A percentile compares a stretch with the other conserved stretches of the same genome.
These are phyloP conservation scores for Ormosia emarginata DNA, from an alignment of 306 rosid genomes.

Conservation along the genomic window DNA sequence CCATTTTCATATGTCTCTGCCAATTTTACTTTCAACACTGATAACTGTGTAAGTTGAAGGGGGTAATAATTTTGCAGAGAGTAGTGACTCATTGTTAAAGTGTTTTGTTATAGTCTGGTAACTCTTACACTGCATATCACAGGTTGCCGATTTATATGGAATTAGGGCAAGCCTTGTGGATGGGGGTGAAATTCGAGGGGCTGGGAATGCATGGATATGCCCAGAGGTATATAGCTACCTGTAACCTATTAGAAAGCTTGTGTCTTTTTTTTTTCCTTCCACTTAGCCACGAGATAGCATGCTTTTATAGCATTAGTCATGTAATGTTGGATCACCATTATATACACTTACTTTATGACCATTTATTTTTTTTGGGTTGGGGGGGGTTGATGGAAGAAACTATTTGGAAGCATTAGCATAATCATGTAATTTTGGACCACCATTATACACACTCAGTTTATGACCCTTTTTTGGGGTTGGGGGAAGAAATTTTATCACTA, in stretches of 20 bases:
- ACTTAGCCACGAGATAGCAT: background rate
- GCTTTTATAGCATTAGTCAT: constrained; percentile 12
- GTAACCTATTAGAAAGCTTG: constrained; percentile 12
- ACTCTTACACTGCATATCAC: constrained; percentile 24
- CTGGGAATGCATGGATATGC: constrained; percentile 98
- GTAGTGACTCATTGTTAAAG: background rate
- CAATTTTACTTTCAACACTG: constrained; percentile 91
- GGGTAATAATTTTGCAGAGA: background rate
- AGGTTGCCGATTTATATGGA: constrained; percentile 98
- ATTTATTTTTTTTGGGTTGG: background rate
- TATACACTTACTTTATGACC: background rate
- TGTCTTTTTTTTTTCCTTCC: background rate
- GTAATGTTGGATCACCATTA: constrained; percentile 14
- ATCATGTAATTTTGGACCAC: background rate
- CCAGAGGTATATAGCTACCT: constrained; percentile 65
- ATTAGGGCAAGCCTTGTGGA: constrained; percentile 89
- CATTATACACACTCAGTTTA: background rate
- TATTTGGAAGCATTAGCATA: constrained; percentile 8
- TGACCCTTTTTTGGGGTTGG: background rate
- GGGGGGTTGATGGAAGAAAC: background rate
- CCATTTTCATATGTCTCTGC: constrained; percentile 90
- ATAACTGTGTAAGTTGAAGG: constrained; percentile 74
- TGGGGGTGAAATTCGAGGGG: constrained; percentile 99
- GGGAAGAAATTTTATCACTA: background rate
- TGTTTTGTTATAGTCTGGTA: constrained; percentile 22